Percentiles rank a stretch among this genome's conserved stretches.
These are phyloP conservation scores for Adansonia rubrostipa DNA, from an alignment of 441 rosid species.

Conservation along the genomic window DNA sequence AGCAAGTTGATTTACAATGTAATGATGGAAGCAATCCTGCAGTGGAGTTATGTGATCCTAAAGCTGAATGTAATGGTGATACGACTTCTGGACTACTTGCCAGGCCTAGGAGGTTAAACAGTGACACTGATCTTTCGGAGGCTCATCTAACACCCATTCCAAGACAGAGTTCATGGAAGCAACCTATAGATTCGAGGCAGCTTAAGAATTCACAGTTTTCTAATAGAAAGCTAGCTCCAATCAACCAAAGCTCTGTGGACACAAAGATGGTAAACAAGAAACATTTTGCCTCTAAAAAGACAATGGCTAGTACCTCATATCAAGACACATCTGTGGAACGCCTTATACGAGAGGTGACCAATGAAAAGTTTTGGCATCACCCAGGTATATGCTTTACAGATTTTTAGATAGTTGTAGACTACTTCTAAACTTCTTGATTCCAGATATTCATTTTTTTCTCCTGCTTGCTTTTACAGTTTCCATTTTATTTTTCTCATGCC, in stretches of 20 bases:
- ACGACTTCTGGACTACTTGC: constrained; percentile 45
- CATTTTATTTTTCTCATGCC: constrained; percentile 43
- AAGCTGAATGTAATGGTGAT: constrained; percentile 73
- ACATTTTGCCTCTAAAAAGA: constrained; percentile 63
- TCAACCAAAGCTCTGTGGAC: constrained; percentile 66
- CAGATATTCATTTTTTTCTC: constrained; percentile 17
- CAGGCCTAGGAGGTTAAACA: constrained; percentile 66
- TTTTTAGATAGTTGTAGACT: constrained; percentile 25
- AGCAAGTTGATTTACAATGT: constrained; percentile 52
- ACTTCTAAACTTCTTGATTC: constrained; percentile 30
- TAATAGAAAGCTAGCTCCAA: constrained; percentile 55
- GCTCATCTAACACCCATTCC: constrained; percentile 53
- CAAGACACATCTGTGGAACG: constrained; percentile 99
- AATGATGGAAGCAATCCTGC: constrained; percentile 52
- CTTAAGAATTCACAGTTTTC: constrained; percentile 54
- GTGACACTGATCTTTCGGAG: constrained; percentile 63
- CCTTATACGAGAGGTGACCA: constrained; percentile 93
- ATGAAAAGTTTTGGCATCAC: constrained; percentile 90
- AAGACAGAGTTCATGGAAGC: constrained; percentile 94
- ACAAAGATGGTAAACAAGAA: constrained; percentile 74
- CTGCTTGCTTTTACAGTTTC: constrained; percentile 39
- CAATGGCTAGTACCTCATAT: constrained; percentile 50
- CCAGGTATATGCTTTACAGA: constrained; percentile 61
- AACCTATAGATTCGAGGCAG: constrained; percentile 60
- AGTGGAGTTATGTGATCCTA: constrained; percentile 55